Evolutionary conservation across 768 basidiomycete genomes (phyloP), one percentile per base, ranked within the genome.

Genomic region (Saitozyma podzolica): DNA sequence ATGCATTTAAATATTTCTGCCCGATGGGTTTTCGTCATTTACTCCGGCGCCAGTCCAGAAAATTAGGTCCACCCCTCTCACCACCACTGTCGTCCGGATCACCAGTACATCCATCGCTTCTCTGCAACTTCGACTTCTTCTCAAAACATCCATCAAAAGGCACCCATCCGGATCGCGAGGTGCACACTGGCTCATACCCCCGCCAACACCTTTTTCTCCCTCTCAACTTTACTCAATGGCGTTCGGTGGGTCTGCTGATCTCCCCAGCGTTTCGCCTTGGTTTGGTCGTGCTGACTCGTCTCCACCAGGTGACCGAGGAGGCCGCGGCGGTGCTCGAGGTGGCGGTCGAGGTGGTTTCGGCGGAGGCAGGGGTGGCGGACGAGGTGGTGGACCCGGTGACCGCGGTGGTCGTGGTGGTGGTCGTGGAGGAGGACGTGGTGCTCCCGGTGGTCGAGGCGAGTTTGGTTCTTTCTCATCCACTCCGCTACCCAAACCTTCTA

Each of bases 361-460:
- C 43, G 67, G 68, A 54, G 70, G 68, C 50, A 56, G 63, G 17
- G 59, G 73, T 43, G 53, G 62, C 39, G 53, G 62, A 48, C 49
- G 65, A 50, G 70, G 67, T 48, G 69, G 70, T 51, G 54, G 48
- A 40, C 50, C 68, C 29, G 68, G 71, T 56, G 68, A 68, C 50
- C 43, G 40, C 42, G 54, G 64, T 61, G 64, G 67, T 48, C 62
- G 69, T 45, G 65, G 64, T 41, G 65, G 62, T 49, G 65, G 67
- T 39, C 58, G 72, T 53, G 59, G 29, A 29, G 29, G 29, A 29
- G 29, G 66, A 55, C 59, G 65, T 58, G 86, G 85, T 69, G 82
- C 73, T 82, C 84, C 88, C 79, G 91, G 91, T 63, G 87, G 87
- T 73, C 87, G 89, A 63, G 89, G 89, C 41, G 87, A 87, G 69